phyloP scores from a whole-genome alignment of 2,329 filamentous ascomycete genomes.

The Trichoderma lentiforme region DNA sequence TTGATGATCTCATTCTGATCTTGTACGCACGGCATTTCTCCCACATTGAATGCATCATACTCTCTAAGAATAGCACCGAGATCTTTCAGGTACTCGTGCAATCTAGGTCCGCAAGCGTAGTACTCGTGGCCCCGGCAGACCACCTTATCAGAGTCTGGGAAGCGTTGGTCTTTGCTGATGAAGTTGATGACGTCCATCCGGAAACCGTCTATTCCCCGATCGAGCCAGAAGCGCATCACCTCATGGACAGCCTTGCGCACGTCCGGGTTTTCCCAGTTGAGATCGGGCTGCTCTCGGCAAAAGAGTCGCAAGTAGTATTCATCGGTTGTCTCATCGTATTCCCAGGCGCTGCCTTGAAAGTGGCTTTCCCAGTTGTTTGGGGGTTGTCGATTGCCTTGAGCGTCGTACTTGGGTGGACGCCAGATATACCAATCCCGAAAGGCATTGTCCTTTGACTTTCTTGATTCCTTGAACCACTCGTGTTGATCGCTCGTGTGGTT shows the following conservation, averaged over 20 bases:
- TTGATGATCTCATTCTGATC: conserved; percentile 42
- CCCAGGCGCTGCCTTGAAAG: conserved; percentile 45
- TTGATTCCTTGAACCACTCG: conserved; percentile 56
- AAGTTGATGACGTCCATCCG: conserved; percentile 67
- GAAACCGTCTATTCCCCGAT: conserved; percentile 64
- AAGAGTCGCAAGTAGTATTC: conserved; percentile 67
- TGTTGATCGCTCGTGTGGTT: conserved; percentile 65
- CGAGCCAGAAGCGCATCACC: conserved; percentile 70
- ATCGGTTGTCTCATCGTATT: conserved; percentile 46
- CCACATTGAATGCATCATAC: conserved; percentile 51
- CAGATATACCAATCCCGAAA: conserved; percentile 65
- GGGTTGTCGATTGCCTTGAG: conserved; percentile 54
- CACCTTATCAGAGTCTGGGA: conserved; percentile 46
- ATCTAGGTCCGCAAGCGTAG: conserved; percentile 52
- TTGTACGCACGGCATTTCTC: conserved; percentile 48
- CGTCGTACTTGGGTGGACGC: conserved; percentile 55
- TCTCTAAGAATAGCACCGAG: conserved; percentile 43
- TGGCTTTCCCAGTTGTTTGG: conserved; percentile 57
- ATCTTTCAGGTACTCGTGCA: conserved; percentile 46
- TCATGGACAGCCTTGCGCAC: conserved; percentile 65
- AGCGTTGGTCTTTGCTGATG: conserved; percentile 57
- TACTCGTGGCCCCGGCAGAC: conserved; percentile 38
- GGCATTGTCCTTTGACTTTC: conserved; percentile 49
- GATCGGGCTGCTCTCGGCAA: conserved; percentile 67
- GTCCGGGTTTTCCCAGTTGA: conserved; percentile 71